phyloP scores from a whole-genome alignment of 2,329 filamentous ascomycete genomes.

The Xylaria sp. region DNA sequence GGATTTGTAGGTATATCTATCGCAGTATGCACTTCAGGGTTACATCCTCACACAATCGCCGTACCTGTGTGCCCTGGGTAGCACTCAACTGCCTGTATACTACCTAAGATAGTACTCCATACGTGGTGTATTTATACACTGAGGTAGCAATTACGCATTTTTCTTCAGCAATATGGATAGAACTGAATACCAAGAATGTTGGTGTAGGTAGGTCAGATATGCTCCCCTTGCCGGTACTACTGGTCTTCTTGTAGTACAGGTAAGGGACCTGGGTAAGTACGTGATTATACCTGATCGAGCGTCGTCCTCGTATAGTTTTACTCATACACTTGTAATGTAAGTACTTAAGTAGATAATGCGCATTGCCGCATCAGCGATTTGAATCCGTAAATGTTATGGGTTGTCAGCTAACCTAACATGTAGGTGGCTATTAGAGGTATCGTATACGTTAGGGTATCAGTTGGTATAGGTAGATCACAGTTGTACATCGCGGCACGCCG shows the following conservation, averaged over 20 bases:
- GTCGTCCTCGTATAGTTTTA: not conserved
- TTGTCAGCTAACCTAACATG: not conserved
- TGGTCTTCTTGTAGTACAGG: not conserved
- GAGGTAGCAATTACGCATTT: too few species aligned
- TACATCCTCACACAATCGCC: too few species aligned
- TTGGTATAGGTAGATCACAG: not conserved
- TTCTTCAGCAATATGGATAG: too few species aligned
- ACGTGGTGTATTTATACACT: not conserved
- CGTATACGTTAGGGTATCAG: not conserved
- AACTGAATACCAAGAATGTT: too few species aligned
- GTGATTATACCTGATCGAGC: too few species aligned
- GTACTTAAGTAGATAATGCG: not conserved
- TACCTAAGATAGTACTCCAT: not conserved
- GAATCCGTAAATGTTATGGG: not conserved
- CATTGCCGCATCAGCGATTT: conserved; percentile 26
- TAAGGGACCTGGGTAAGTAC: not conserved
- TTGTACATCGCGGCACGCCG: not conserved
- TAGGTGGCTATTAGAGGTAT: not conserved
- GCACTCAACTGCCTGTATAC: too few species aligned
- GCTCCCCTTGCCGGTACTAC: too few species aligned
- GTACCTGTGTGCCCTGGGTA: too few species aligned
- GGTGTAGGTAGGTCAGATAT: too few species aligned
- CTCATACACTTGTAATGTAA: not conserved
- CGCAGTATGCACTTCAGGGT: too few species aligned
- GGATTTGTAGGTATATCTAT: not conserved